Percentiles rank a stretch among this genome's conserved stretches.
These are phyloP conservation scores for Aspergillus carbonarius DNA, from an alignment of 2,329 filamentous ascomycete species.

Conservation along the genomic window DNA sequence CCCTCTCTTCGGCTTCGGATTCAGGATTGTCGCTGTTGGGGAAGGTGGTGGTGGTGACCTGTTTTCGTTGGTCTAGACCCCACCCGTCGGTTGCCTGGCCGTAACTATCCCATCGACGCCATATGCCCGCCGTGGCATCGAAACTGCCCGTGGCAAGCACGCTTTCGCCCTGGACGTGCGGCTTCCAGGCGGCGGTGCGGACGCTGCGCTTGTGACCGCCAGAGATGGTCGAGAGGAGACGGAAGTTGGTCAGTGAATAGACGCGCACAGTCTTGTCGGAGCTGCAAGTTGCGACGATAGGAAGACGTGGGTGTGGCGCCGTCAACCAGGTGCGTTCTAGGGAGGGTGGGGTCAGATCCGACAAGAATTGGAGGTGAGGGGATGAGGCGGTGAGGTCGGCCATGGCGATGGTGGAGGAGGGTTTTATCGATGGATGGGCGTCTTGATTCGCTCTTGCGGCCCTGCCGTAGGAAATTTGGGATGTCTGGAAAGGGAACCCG, in stretches of 20 bases:
- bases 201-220: slow-evolving; percentile 90
- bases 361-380: slow-evolving; percentile 42
- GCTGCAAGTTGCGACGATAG: slow-evolving; percentile 84
- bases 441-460: background rate
- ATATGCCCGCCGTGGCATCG: slow-evolving; percentile 85
- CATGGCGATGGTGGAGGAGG: slow-evolving; percentile 6
- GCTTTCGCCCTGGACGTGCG: slow-evolving; percentile 63
- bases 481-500: background rate
- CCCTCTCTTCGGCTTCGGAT: slow-evolving; percentile 7
- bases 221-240: slow-evolving; percentile 73
- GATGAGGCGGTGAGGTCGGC: background rate
- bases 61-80: slow-evolving; percentile 17
- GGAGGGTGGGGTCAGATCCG: slow-evolving; percentile 54
- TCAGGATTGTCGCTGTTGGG: slow-evolving; percentile 16
- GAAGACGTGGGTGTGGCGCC: slow-evolving; percentile 79
- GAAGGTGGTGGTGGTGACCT: background rate
- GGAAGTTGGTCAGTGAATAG: slow-evolving; percentile 81
- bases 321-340: slow-evolving; percentile 76
- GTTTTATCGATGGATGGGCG: background rate
- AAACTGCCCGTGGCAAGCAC: slow-evolving; percentile 92
- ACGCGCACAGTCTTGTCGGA: slow-evolving; percentile 83
- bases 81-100: slow-evolving; percentile 9
- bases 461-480: background rate
- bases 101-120: slow-evolving; percentile 63
- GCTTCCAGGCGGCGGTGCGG: slow-evolving; percentile 86